Evolutionary conservation across 176 grass and related monocot species (phyloP).

Genomic region (Alloteropsis semialata): DNA sequence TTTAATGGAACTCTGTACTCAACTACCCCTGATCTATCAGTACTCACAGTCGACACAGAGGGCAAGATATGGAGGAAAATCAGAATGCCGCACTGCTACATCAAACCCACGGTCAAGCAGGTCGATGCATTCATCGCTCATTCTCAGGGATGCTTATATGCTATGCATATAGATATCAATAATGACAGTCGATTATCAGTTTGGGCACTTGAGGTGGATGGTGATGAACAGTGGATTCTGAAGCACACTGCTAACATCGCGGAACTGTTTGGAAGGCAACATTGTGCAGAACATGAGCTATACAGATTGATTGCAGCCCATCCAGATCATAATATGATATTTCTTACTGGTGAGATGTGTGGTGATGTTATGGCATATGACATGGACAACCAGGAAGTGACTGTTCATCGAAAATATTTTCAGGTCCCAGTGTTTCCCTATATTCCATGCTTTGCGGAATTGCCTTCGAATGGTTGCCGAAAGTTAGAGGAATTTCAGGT

Average conservation of each 20-base stretch:
- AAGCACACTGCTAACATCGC: neutral
- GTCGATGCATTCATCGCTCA: neutral
- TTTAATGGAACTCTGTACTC: neutral
- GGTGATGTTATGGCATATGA: neutral
- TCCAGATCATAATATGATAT: neutral
- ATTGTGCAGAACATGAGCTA: neutral
- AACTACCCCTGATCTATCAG: neutral
- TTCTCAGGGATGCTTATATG: neutral
- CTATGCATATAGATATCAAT: neutral
- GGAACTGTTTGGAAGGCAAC: neutral
- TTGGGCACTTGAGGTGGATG: neutral
- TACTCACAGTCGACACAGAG: neutral
- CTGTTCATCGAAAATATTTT: neutral
- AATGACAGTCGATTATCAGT: neutral
- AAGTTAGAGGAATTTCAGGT: neutral
- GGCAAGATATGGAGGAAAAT: neutral
- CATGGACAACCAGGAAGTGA: neutral
- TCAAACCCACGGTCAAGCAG: neutral
- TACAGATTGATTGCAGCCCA: neutral
- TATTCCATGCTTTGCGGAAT: neutral
- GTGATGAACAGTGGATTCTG: neutral
- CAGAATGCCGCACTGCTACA: neutral
- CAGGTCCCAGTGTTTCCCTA: neutral
- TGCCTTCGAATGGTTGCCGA: neutral
- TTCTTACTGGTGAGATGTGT: neutral